Evolutionary conservation across 1,139 yeast genomes (phyloP).

Genomic region (Nakaseomyces glabratus): DNA sequence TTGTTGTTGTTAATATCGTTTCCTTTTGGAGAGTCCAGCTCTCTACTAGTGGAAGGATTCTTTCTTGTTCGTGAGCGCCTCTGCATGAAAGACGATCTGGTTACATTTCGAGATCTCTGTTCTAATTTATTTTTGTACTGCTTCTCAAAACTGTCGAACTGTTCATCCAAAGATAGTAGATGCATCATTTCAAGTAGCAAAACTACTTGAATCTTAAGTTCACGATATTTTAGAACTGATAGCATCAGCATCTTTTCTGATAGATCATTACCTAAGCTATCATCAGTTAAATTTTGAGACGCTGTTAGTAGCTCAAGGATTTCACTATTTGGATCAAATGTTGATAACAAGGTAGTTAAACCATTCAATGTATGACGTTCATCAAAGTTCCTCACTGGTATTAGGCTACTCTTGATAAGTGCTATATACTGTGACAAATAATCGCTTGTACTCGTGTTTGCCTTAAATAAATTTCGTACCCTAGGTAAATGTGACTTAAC

Average conservation of each 20-base stretch:
- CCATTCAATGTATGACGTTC: constrained; percentile 14
- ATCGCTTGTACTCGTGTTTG: constrained; percentile 8
- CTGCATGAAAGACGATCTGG: too few species aligned
- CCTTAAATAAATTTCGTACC: constrained; percentile 22
- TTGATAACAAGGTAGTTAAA: too few species aligned
- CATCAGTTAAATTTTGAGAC: not conserved
- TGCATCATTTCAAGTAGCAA: constrained; percentile 42
- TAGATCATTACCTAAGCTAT: not conserved
- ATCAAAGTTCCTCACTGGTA: constrained; percentile 21
- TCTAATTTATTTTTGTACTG: constrained; percentile 21
- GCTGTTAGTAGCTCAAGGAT: constrained; percentile 13
- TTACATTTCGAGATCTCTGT: constrained; percentile 36
- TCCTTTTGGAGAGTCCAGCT: too few species aligned
- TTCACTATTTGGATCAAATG: too few species aligned
- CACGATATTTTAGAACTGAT: constrained; percentile 45
- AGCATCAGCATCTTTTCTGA: too few species aligned
- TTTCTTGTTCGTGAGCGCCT: not conserved
- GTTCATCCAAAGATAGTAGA: constrained; percentile 27
- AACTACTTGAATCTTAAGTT: constrained; percentile 58
- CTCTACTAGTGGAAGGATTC: too few species aligned
- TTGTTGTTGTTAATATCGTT: too few species aligned
- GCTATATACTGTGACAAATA: constrained; percentile 12
- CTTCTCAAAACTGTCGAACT: constrained; percentile 25
- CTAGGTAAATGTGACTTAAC: constrained; percentile 27
- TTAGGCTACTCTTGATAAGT: constrained; percentile 11